Evolutionary conservation across 2,329 filamentous ascomycete genomes (phyloP).

Genomic region (Nigrograna mackinnonii): DNA sequence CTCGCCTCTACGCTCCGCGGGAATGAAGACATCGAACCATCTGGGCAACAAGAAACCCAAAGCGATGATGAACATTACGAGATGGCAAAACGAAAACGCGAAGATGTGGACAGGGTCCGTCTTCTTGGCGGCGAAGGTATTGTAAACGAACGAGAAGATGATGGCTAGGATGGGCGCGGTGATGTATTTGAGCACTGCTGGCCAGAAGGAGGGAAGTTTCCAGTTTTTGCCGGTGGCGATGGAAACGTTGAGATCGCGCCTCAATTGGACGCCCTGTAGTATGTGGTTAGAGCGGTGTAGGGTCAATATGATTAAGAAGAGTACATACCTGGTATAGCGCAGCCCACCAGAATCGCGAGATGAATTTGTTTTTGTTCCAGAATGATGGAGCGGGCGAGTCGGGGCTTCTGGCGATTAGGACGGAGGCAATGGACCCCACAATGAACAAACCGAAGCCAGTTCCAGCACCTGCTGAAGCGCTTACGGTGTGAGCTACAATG

Average conservation of each 20-base stretch:
- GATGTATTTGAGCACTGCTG: slow-evolving; percentile 15
- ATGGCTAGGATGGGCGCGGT: slow-evolving; percentile 6
- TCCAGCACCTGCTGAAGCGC: slow-evolving; percentile 48
- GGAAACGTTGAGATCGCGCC: slow-evolving; percentile 56
- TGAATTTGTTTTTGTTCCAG: slow-evolving; percentile 42
- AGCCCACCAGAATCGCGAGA: slow-evolving; percentile 45
- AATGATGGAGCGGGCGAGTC: slow-evolving; percentile 42
- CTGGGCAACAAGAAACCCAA: slow-evolving; percentile 53
- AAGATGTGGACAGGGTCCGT: slow-evolving; percentile 8
- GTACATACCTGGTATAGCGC: background rate
- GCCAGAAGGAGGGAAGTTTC: slow-evolving; percentile 55
- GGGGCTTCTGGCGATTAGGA: slow-evolving; percentile 46
- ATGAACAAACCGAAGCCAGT: slow-evolving; percentile 56
- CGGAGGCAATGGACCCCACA: slow-evolving; percentile 35
- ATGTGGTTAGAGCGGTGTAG: background rate
- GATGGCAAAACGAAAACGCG: slow-evolving; percentile 35
- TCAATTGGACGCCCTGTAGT: slow-evolving; percentile 55
- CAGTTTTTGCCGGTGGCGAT: slow-evolving; percentile 57
- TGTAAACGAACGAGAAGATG: slow-evolving; percentile 8
- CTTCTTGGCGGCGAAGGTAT: slow-evolving; percentile 1
- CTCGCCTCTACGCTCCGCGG: background rate
- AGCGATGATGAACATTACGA: slow-evolving; percentile 49
- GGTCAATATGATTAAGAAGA: too few relatives aligned
- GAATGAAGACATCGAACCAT: slow-evolving; percentile 37
- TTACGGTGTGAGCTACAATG: slow-evolving; percentile 48